phyloP scores from a whole-genome alignment of 306 rosid species.

The Corylus avellana region DNA sequence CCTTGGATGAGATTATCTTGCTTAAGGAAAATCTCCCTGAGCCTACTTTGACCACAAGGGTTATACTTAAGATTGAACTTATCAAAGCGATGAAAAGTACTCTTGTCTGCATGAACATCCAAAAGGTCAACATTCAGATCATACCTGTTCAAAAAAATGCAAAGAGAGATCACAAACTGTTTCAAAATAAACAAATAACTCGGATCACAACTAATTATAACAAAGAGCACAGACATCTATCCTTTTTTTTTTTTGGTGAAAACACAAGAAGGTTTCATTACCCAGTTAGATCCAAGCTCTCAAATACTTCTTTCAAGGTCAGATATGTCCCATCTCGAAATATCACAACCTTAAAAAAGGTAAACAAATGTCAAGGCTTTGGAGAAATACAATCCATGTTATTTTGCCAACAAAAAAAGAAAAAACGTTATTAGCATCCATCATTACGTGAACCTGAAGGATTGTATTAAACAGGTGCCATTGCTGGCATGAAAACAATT shows the following conservation, averaged over 20 bases:
- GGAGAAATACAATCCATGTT: slow-evolving; percentile 19
- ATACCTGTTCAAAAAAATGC: slow-evolving; percentile 58
- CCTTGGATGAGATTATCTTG: slow-evolving; percentile 99
- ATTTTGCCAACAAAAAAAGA: background rate
- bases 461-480: slow-evolving; percentile 1
- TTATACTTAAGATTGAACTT: slow-evolving; percentile 97
- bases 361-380: slow-evolving; percentile 22
- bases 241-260: background rate
- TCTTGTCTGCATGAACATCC: slow-evolving; percentile 99
- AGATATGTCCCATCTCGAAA: slow-evolving; percentile 99
- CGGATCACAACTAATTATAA: slow-evolving; percentile 11
- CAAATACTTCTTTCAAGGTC: slow-evolving; percentile 96
- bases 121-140: slow-evolving; percentile 99
- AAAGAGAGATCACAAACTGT: slow-evolving; percentile 24
- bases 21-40: slow-evolving; percentile 94
- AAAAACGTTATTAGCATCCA: background rate
- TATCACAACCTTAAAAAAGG: slow-evolving; percentile 79
- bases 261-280: slow-evolving; percentile 32
- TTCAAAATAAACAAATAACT: slow-evolving; percentile 17
- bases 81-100: slow-evolving; percentile 99
- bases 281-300: slow-evolving; percentile 98
- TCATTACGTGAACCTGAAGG: background rate
- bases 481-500: background rate
- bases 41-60: slow-evolving; percentile 99
- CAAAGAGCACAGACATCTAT: background rate